Evolutionary conservation across 192 early-diverging fungal species (phyloP).

Genomic region (Umbelopsis sp.): DNA sequence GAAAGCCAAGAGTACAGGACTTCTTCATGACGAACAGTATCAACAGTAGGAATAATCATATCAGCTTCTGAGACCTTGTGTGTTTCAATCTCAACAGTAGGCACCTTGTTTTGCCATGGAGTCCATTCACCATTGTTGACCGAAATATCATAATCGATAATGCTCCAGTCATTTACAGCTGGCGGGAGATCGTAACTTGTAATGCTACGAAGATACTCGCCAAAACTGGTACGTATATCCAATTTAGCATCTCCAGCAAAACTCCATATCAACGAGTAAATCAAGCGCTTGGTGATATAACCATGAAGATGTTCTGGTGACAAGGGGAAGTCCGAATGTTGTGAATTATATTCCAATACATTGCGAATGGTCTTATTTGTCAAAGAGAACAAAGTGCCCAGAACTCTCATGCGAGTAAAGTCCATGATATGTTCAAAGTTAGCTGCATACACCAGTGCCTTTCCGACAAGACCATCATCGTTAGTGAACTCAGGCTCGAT

Average conservation of each 20-base stretch:
- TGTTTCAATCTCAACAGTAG: slow-evolving; percentile 92
- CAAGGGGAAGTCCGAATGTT: slow-evolving; percentile 97
- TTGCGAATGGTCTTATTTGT: slow-evolving; percentile 84
- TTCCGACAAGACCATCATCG: slow-evolving; percentile 72
- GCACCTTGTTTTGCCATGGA: slow-evolving; percentile 89
- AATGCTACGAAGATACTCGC: slow-evolving; percentile 77
- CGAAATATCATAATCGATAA: slow-evolving; percentile 92
- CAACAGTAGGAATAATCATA: slow-evolving; percentile 96
- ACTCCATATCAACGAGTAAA: slow-evolving; percentile 90
- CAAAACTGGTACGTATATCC: slow-evolving; percentile 70
- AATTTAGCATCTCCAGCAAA: slow-evolving; percentile 89
- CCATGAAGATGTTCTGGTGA: slow-evolving; percentile 69
- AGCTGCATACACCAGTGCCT: slow-evolving; percentile 68
- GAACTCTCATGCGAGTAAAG: slow-evolving; percentile 83
- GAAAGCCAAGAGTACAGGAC: slow-evolving; percentile 94
- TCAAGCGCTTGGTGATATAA: slow-evolving; percentile 83
- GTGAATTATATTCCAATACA: slow-evolving; percentile 87
- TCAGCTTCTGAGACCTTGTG: slow-evolving; percentile 89
- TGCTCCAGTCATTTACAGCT: slow-evolving; percentile 43
- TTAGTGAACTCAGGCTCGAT: slow-evolving; percentile 71
- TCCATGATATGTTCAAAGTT: slow-evolving; percentile 97
- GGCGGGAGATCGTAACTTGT: slow-evolving; percentile 79
- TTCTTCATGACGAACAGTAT: slow-evolving; percentile 97
- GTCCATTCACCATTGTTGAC: slow-evolving; percentile 85
- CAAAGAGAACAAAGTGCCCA: slow-evolving; percentile 89